Percentiles rank a stretch among this genome's conserved stretches.
phyloP scores from a whole-genome alignment of 768 basidiomycete genomes.

The Lactifluus volemus region DNA sequence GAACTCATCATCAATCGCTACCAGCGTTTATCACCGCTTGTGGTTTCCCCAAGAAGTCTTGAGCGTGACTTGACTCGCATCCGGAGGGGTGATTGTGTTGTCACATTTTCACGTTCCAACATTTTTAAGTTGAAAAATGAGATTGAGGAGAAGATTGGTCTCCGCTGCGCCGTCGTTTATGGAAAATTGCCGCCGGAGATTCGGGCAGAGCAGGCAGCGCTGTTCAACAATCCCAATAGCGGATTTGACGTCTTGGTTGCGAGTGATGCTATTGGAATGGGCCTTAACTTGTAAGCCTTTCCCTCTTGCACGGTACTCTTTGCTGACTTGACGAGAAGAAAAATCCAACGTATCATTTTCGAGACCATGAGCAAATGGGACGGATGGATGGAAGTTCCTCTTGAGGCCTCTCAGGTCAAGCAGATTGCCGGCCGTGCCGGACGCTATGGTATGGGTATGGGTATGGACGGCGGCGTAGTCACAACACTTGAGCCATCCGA shows the following conservation, averaged over 20 bases:
- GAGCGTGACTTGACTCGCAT: slow-evolving; percentile 51
- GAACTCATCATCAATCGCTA: slow-evolving; percentile 75
- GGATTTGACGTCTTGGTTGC: slow-evolving; percentile 86
- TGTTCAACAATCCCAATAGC: slow-evolving; percentile 83
- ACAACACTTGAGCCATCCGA: slow-evolving; percentile 64
- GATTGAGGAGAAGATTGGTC: slow-evolving; percentile 62
- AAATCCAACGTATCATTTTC: slow-evolving; percentile 86
- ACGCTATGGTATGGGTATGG: slow-evolving; percentile 66
- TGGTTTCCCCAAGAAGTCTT: slow-evolving; percentile 55
- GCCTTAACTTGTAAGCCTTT: slow-evolving; percentile 77
- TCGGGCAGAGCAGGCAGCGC: slow-evolving; percentile 80
- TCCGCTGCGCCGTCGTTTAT: slow-evolving; percentile 88
- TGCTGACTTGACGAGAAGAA: slow-evolving; percentile 55
- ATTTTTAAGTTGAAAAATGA: slow-evolving; percentile 72
- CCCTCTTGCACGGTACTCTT: background rate
- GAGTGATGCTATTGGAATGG: slow-evolving; percentile 96
- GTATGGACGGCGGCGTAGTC: slow-evolving; percentile 49
- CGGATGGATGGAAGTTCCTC: slow-evolving; percentile 32
- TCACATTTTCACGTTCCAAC: slow-evolving; percentile 66
- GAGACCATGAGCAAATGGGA: slow-evolving; percentile 54
- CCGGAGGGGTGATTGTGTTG: slow-evolving; percentile 80
- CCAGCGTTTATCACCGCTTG: slow-evolving; percentile 79
- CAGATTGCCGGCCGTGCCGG: slow-evolving; percentile 95
- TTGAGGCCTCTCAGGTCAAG: slow-evolving; percentile 75
- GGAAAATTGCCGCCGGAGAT: slow-evolving; percentile 89